These are phyloP conservation scores for Leccinum variicolor DNA, from an alignment of 768 basidiomycete species.

Conservation along the genomic window DNA sequence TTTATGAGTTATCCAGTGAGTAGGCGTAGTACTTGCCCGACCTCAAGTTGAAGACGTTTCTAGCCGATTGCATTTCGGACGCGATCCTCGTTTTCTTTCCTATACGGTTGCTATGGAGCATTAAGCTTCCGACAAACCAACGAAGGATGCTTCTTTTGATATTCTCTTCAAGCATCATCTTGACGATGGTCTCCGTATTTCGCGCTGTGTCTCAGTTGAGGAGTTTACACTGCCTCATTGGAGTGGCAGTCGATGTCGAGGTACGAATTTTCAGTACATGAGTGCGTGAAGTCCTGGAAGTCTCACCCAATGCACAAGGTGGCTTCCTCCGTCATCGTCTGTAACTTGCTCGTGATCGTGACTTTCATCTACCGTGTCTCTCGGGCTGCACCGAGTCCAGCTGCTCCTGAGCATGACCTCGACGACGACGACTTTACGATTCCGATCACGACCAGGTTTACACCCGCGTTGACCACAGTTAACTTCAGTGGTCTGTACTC, in stretches of 20 bases:
- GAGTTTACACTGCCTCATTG: slow-evolving; percentile 1
- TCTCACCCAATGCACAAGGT: slow-evolving; percentile 8
- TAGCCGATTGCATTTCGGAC: slow-evolving; percentile 25
- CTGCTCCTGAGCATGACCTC: background rate
- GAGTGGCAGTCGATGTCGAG: slow-evolving; percentile 13
- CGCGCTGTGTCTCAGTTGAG: slow-evolving; percentile 14
- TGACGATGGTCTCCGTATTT: slow-evolving; percentile 10
- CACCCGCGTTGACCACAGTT: slow-evolving; percentile 13
- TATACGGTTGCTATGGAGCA: slow-evolving; percentile 5
- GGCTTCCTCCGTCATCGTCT: slow-evolving; percentile 15
- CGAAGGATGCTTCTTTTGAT: slow-evolving; percentile 13
- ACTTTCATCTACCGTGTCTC: slow-evolving; percentile 16
- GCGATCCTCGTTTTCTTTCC: slow-evolving; percentile 12
- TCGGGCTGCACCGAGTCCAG: background rate
- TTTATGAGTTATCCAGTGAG: slow-evolving; percentile 19
- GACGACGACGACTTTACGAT: slow-evolving; percentile 10
- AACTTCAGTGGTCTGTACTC: background rate
- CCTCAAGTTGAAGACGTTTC: background rate
- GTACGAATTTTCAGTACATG: background rate
- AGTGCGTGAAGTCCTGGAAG: background rate
- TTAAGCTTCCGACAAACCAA: slow-evolving; percentile 13
- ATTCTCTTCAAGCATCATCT: slow-evolving; percentile 10
- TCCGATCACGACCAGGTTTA: background rate
- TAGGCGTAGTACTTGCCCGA: background rate
- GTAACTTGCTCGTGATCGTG: slow-evolving; percentile 20